phyloP scores from a whole-genome alignment of 192 early-diverging fungal species.

The Backusella westeae region DNA sequence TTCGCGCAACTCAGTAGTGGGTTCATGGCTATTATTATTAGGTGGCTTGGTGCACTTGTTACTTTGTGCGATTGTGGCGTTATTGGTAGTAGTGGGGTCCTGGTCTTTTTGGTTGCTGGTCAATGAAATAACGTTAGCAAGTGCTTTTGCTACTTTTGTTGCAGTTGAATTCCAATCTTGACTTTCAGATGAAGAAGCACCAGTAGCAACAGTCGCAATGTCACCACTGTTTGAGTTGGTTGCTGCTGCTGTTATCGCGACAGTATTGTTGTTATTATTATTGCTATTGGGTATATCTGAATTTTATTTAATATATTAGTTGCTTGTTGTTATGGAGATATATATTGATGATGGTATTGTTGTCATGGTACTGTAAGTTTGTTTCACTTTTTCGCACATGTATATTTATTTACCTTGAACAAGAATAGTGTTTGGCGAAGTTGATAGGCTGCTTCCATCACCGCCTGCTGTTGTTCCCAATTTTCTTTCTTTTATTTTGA shows the following conservation, averaged over 20 bases:
- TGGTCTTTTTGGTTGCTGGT: background rate
- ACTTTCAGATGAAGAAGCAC: background rate
- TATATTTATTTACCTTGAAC: background rate
- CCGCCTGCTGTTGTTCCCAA: background rate
- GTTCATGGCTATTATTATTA: conserved; percentile 21
- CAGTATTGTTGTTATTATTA: background rate
- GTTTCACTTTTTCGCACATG: background rate
- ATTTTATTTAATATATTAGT: background rate
- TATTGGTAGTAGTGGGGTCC: background rate
- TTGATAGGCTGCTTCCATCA: background rate
- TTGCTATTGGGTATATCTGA: background rate
- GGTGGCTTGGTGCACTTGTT: background rate
- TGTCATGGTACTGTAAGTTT: background rate
- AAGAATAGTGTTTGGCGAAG: background rate
- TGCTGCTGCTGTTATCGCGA: background rate
- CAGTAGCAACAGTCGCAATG: background rate
- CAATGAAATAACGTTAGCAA: background rate
- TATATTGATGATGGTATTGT: background rate
- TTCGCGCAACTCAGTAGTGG: conserved; percentile 25
- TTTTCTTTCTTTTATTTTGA: conserved; percentile 19
- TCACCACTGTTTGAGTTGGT: background rate
- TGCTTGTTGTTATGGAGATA: background rate
- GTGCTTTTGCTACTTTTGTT: conserved; percentile 13
- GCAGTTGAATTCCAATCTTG: conserved; percentile 13
- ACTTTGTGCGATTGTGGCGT: background rate